Base-by-base conservation (phyloP, 176 grass and related monocot genomes). In the Pontederia crassipes region DNA sequence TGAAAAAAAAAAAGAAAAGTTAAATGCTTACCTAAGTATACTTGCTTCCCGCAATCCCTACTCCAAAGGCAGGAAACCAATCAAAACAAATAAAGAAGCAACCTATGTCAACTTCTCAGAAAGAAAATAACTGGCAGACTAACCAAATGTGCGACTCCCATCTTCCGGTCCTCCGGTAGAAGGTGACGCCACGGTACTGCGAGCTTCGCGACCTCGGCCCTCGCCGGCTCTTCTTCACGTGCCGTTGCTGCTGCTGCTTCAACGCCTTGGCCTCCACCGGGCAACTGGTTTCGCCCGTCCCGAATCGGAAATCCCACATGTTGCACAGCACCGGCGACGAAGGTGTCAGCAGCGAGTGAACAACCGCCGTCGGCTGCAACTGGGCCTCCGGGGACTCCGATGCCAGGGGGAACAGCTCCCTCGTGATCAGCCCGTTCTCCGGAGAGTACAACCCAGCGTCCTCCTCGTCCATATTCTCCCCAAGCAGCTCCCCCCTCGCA, bases 131-230 rank as follows among this genome's bases (percentile, higher is more conserved):
- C 46, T 24, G 20, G 17, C 9, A 52, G 28, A 51, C 63, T 60
- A 29, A 98, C 93, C 93, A 98, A 58, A 98, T 98, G 69, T 98
- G 93, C 18, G 93, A 98, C 69, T 98, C 93, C 93, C 93, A 98
- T 28, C 93, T 80, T 8, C 93, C 93, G 10, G 93, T 98, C 63
- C 93, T 72, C 67, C 93, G 46, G 75, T 98, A 98, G 87, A 92
- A 98, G 66, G 93, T 98, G 71, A 98, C 93, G 58, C 93, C 93
- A 40, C 93, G 62, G 68, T 98, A 98, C 73, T 98, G 93, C 62
- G 93, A 98, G 74, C 87, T 98, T 4, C 93, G 79, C 11, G 93
- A 98, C 79, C 93, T 79, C 11, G 93, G 93, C 46, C 93, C 93
- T 0, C 93, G 81, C 17, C 93, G 67, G 51, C 81, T 86, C 77